Evolutionary conservation across 2,329 filamentous ascomycete genomes (phyloP).

Genomic region (Rutstroemia sp.): DNA sequence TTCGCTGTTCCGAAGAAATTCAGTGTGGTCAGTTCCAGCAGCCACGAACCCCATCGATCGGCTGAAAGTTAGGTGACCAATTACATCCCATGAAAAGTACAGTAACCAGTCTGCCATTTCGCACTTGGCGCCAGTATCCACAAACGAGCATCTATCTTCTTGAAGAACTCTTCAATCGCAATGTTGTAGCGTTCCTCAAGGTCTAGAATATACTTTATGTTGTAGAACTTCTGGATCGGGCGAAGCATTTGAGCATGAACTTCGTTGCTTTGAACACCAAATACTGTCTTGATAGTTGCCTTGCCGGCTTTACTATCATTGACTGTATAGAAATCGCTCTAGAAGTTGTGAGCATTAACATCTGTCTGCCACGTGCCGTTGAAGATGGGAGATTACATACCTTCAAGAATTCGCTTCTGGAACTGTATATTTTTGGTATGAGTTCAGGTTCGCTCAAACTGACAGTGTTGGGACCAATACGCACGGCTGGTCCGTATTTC

Average conservation of each 20-base stretch:
- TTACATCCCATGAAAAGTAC: slow-evolving; percentile 34
- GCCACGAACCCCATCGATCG: slow-evolving; percentile 34
- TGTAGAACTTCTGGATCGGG: slow-evolving; percentile 27
- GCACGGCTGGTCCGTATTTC: slow-evolving; percentile 18
- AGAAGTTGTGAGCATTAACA: not conserved
- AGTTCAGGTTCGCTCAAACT: slow-evolving; percentile 22
- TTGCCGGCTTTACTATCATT: slow-evolving; percentile 17
- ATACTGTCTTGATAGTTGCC: slow-evolving; percentile 16
- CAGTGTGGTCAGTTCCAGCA: slow-evolving; percentile 28
- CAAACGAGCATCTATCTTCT: slow-evolving; percentile 30
- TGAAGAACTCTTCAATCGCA: slow-evolving; percentile 28
- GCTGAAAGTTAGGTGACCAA: slow-evolving; percentile 35
- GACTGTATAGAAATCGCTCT: slow-evolving; percentile 21
- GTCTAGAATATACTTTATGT: slow-evolving; percentile 10
- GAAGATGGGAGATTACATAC: slow-evolving; percentile 4
- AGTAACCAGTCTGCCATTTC: slow-evolving; percentile 36
- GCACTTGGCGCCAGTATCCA: slow-evolving; percentile 21
- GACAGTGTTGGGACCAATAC: slow-evolving; percentile 23
- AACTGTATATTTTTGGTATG: slow-evolving; percentile 14
- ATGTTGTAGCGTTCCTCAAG: slow-evolving; percentile 28
- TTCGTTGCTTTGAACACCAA: slow-evolving; percentile 17
- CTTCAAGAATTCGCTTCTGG: slow-evolving; percentile 16
- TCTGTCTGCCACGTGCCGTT: not conserved
- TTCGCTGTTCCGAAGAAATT: slow-evolving; percentile 24
- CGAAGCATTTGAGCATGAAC: slow-evolving; percentile 11